A percentile compares a stretch with the other conserved stretches of the same genome.
Evolutionary conservation across 441 rosid genomes (phyloP).

Genomic region (Bruguiera hainesii): DNA sequence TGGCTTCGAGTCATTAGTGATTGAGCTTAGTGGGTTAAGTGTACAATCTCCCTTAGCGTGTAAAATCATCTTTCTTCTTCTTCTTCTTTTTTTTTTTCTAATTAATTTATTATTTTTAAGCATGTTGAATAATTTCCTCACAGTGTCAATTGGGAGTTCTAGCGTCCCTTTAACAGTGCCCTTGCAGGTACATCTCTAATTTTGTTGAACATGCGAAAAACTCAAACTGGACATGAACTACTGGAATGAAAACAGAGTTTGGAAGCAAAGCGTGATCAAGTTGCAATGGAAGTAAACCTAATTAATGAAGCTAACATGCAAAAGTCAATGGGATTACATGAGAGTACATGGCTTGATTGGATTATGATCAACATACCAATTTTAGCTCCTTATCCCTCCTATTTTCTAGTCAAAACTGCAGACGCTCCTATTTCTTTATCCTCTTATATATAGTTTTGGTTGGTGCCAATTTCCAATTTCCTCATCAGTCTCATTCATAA

Average conservation of each 20-base stretch:
- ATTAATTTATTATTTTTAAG: too few species aligned
- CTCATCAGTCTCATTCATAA: too few species aligned
- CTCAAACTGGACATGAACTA: conserved; percentile 6
- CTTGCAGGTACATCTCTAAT: conserved; percentile 5
- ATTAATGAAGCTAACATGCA: not conserved
- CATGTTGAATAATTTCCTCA: too few species aligned
- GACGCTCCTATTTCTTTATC: too few species aligned
- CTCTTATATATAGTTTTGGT: too few species aligned
- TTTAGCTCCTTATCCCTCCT: too few species aligned
- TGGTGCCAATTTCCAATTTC: too few species aligned
- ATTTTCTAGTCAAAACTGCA: too few species aligned
- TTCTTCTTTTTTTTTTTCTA: not conserved
- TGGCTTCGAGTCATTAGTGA: too few species aligned
- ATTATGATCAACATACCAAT: too few species aligned
- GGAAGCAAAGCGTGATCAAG: not conserved
- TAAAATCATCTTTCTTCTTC: not conserved
- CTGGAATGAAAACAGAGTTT: conserved; percentile 5
- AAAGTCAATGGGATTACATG: too few species aligned
- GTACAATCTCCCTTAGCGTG: not conserved
- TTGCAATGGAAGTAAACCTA: not conserved
- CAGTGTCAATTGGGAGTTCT: conserved; percentile 9
- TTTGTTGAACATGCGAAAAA: conserved; percentile 3
- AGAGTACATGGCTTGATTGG: too few species aligned
- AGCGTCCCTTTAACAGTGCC: conserved; percentile 5
- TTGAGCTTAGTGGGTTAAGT: not conserved